Evolutionary conservation across 257 asterid species (phyloP).

Genomic region (Verbascum thapsus): DNA sequence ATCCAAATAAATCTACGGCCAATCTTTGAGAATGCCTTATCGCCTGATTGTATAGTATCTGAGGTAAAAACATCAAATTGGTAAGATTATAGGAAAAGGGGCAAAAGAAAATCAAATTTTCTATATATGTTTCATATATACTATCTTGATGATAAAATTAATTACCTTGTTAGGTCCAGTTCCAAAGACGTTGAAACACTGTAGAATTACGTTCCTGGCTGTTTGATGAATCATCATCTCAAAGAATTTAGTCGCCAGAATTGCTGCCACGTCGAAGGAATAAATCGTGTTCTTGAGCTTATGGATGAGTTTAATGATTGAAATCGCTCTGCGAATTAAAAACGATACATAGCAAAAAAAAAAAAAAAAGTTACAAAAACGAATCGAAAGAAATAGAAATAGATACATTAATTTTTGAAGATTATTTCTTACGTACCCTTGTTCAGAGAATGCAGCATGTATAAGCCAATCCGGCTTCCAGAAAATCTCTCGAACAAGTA

Average conservation of each 20-base stretch:
- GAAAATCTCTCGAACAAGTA: conserved; percentile 12
- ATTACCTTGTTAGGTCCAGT: conserved; percentile 36
- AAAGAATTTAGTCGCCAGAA: conserved; percentile 23
- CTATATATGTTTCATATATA: background rate
- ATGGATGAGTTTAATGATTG: conserved; percentile 31
- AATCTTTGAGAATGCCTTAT: background rate
- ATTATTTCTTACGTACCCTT: conserved; percentile 39
- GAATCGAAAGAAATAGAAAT: background rate
- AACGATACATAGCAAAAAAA: too few species aligned
- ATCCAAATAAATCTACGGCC: conserved; percentile 45
- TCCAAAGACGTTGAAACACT: conserved; percentile 33
- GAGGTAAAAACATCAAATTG: background rate
- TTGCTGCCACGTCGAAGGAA: conserved; percentile 20
- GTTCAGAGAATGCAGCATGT: conserved; percentile 26
- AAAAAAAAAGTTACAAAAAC: background rate
- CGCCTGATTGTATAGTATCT: conserved; percentile 33
- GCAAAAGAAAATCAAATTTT: too few species aligned
- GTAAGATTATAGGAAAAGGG: too few species aligned
- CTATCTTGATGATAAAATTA: too few species aligned
- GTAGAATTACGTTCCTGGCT: conserved; percentile 29
- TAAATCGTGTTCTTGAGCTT: conserved; percentile 29
- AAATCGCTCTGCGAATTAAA: conserved; percentile 37
- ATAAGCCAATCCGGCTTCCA: background rate
- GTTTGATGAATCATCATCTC: conserved; percentile 26
- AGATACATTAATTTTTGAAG: too few species aligned